Evolutionary conservation across 192 early-diverging fungal species (phyloP), one percentile per base, ranked within the genome.

Genomic region (Allomyces arbusculus): DNA sequence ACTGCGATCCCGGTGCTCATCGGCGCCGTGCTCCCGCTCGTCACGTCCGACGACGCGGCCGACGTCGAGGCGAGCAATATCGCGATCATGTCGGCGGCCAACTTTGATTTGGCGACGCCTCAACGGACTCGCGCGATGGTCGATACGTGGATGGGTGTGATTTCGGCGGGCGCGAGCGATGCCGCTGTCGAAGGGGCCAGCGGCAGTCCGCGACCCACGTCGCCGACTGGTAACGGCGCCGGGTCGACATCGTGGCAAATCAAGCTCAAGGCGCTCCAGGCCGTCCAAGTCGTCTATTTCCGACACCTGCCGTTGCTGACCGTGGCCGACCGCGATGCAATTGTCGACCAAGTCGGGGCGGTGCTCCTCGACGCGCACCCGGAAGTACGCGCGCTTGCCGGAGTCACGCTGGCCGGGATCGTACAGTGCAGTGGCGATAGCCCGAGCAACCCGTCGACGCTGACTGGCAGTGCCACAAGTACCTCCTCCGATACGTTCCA

Each of bases 211-310:
- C 33, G 33, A 7, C 33, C 33, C 33, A 40, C 33, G 7, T 40
- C 33, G 33, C 33, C 33, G 7, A 40, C 33, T 3, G 33, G 33
- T 0, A 68, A 71, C 40, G 68, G 62, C 20, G 64, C 6, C 63
- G 22, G 24, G 26, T 23, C 67, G 24, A 66, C 6, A 78, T 76
- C 62, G 66, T 95, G 95, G 93, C 91, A 95, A 74, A 72, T 87
- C 19, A 79, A 87, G 26, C 78, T 80, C 63, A 86, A 88, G 69
- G 79, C 87, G 20, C 74, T 97, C 22, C 91, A 91, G 12, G 72
- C 90, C 0, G 61, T 97, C 33, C 94, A 94, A 68, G 79, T 92
- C 1, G 81, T 94, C 62, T 92, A 84, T 64, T 97, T 95, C 69
- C 78, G 84, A 43, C 87, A 96, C 71, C 67, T 94, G 63, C 86